A percentile compares a stretch with the other conserved stretches of the same genome.
Evolutionary conservation across 169 alveolate species (phyloP).

Genomic region (Ichthyophthirius multifiliis): DNA sequence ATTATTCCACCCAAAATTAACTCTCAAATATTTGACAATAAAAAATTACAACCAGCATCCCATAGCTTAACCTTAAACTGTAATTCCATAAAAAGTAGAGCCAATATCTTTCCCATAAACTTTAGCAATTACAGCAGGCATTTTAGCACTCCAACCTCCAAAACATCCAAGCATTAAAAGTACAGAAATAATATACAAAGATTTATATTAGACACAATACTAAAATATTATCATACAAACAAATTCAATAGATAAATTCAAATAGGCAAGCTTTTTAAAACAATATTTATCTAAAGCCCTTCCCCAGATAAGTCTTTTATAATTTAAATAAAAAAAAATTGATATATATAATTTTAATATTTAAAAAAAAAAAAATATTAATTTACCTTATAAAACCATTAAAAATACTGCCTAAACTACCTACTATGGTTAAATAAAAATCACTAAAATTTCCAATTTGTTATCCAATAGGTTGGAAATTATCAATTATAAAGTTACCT

Average conservation of each 20-base stretch:
- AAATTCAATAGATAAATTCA: neutral
- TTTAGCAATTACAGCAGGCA: neutral
- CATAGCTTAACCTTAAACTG: neutral
- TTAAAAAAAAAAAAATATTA: neutral
- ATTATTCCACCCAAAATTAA: neutral
- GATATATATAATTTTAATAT: neutral
- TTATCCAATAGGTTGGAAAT: neutral
- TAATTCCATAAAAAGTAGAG: neutral
- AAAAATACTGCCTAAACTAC: neutral
- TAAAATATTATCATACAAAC: neutral
- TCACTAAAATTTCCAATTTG: neutral
- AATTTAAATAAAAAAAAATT: no score
- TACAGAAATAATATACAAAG: neutral
- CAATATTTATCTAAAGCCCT: constrained; percentile 1
- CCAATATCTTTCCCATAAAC: neutral
- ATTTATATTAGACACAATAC: neutral
- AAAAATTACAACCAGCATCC: neutral
- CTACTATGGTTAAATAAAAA: neutral
- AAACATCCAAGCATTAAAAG: neutral
- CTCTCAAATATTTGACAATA: neutral
- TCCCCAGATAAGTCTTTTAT: neutral
- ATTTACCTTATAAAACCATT: neutral
- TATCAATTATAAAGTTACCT: neutral
- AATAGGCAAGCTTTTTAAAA: neutral
- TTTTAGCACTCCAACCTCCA: constrained; percentile 11